These are phyloP conservation scores for Panicum virgatum DNA, from an alignment of 202 grass and related monocot species.

Conservation along the genomic window DNA sequence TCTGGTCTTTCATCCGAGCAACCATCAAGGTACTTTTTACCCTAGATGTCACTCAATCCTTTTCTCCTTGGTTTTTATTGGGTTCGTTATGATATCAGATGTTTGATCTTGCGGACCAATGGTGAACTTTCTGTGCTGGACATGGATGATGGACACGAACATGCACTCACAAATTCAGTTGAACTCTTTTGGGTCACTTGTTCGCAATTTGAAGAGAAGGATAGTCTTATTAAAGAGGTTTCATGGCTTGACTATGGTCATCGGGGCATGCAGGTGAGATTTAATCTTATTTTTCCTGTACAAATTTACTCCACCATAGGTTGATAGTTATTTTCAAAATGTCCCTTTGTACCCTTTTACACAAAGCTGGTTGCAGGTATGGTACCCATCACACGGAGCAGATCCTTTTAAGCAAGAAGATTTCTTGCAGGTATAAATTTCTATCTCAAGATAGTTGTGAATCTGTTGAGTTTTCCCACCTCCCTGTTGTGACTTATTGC, in stretches of 20 bases:
- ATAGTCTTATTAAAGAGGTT: conserved; percentile 98
- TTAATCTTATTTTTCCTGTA: conserved; percentile 12
- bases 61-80: conserved; percentile 43
- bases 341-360: conserved; percentile 35
- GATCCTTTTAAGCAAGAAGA: conserved; percentile 97
- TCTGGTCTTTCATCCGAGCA: conserved; percentile 60
- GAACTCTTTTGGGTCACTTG: conserved; percentile 97
- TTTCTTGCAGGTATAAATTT: conserved; percentile 85
- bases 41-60: conserved; percentile 16
- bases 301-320: not conserved
- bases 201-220: conserved; percentile 84
- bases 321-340: conserved; percentile 7
- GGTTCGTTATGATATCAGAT: conserved; percentile 66
- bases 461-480: conserved; percentile 29
- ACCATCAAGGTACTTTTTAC: conserved; percentile 74
- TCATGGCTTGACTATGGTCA: conserved; percentile 99
- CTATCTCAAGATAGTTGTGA: not conserved
- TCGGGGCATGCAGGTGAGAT: conserved; percentile 93
- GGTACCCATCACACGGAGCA: conserved; percentile 89
- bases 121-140: conserved; percentile 95
- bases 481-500: conserved; percentile 27
- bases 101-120: conserved; percentile 89
- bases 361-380: conserved; percentile 69
- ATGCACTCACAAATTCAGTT: conserved; percentile 84
- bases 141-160: conserved; percentile 96